These are phyloP conservation scores for Ceratocystis eucalypticola DNA, from an alignment of 2,329 filamentous ascomycete genomes.

Conservation along the genomic window DNA sequence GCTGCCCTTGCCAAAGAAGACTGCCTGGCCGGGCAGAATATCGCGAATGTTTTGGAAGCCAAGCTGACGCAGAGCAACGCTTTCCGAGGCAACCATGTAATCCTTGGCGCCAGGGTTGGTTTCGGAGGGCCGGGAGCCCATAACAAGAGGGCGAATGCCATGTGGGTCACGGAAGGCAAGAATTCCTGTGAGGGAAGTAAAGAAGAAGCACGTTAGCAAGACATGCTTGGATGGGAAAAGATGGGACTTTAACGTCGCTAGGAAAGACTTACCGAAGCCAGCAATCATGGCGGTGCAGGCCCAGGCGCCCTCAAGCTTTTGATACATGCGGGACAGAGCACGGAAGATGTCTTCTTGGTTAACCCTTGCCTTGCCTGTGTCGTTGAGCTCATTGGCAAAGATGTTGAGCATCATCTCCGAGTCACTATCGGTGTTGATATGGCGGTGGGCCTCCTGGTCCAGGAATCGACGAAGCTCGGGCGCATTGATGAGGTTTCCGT, in stretches of 20 bases:
- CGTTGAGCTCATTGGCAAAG: conserved; percentile 68
- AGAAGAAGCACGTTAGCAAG: conserved; percentile 33
- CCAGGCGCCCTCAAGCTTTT: conserved; percentile 59
- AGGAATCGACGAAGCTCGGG: conserved; percentile 55
- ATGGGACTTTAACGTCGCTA: not conserved
- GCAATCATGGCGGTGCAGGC: conserved; percentile 73
- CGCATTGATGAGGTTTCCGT: conserved; percentile 76
- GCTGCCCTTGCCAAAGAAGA: conserved; percentile 69
- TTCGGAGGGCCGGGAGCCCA: conserved; percentile 59
- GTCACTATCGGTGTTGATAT: conserved; percentile 84
- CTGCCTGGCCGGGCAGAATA: conserved; percentile 70
- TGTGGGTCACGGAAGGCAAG: conserved; percentile 27
- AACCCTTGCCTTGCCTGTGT: conserved; percentile 68
- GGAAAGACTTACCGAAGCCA: conserved; percentile 45
- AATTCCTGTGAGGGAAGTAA: not conserved
- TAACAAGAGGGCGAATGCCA: conserved; percentile 68
- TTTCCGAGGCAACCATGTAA: conserved; percentile 87
- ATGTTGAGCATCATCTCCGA: conserved; percentile 76
- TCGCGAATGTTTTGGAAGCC: conserved; percentile 66
- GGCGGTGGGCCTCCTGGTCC: conserved; percentile 65
- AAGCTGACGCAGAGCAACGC: conserved; percentile 66
- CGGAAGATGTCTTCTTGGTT: conserved; percentile 67
- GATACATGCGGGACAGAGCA: conserved; percentile 58
- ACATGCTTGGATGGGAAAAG: not conserved
- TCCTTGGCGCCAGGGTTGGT: conserved; percentile 52